These are phyloP conservation scores for Leishmania braziliensis DNA, from an alignment of 208 protist genomes.

Conservation along the genomic window DNA sequence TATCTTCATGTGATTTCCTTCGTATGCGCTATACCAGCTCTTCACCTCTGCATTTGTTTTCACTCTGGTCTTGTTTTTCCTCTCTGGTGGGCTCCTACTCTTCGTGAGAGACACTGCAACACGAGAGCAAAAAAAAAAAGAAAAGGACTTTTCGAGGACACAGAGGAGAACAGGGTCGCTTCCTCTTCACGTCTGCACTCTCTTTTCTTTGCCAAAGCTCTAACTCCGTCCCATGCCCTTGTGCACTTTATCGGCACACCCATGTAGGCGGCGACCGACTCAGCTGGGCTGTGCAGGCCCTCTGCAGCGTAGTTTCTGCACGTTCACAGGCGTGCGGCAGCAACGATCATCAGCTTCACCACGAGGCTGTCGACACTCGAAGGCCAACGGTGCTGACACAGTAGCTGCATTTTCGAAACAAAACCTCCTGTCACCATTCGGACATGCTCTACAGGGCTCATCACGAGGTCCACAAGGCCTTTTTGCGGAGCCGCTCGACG, in stretches of 20 bases:
- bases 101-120: not conserved
- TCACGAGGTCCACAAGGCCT: conserved; percentile 36
- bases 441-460: conserved; percentile 56
- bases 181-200: not conserved
- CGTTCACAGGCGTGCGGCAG: no score
- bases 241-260: not conserved
- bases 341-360: not conserved
- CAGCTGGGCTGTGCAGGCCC: not conserved
- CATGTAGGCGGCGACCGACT: not conserved
- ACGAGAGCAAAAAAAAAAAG: not conserved
- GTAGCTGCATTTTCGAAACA: not conserved
- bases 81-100: not conserved
- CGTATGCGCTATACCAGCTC: not conserved
- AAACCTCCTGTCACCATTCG: conserved; percentile 44
- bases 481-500: conserved; percentile 71
- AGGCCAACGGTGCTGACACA: not conserved
- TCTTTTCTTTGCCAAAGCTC: not conserved
- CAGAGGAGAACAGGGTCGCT: not conserved
- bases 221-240: not conserved
- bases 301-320: not conserved
- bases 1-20: no score
- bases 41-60: not conserved
- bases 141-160: not conserved
- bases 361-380: not conserved
- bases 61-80: not conserved